Conservation (phyloP, 176 grass and related monocot genomes). For the Themeda triandra region DNA sequence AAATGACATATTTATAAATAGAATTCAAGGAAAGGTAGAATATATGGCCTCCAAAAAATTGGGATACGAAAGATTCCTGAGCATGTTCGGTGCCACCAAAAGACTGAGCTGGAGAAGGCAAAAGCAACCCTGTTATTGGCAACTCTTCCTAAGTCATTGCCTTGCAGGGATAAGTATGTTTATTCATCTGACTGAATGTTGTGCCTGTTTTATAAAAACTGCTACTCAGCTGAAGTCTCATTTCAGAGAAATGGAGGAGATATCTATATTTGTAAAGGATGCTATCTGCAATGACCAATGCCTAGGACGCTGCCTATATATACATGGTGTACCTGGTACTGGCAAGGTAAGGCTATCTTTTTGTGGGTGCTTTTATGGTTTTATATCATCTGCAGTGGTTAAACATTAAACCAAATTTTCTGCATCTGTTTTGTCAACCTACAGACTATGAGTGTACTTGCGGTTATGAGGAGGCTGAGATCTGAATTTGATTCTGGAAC, state of each 20-base stretch:
- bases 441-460: constrained; percentile 96
- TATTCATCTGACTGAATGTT: constrained; percentile 11
- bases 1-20: constrained; percentile 26
- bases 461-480: constrained; percentile 79
- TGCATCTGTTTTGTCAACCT: constrained; percentile 28
- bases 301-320: constrained; percentile 92
- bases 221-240: constrained; percentile 19
- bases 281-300: constrained; percentile 87
- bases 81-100: constrained; percentile 61
- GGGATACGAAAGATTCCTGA: constrained; percentile 75
- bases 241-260: constrained; percentile 94
- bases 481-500: constrained; percentile 75
- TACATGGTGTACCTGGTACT: constrained; percentile 98
- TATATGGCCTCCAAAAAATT: constrained; percentile 80
- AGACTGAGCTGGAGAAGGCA: constrained; percentile 86
- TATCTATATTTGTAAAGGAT: constrained; percentile 83
- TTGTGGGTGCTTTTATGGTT: neutral
- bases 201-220: constrained; percentile 1
- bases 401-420: constrained; percentile 22
- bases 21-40: constrained; percentile 79
- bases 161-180: constrained; percentile 94
- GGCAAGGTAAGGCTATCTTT: constrained; percentile 62
- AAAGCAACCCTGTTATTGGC: constrained; percentile 81
- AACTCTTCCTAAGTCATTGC: constrained; percentile 79
- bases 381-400: constrained; percentile 6